A percentile compares a stretch with the other conserved stretches of the same genome.
These are phyloP conservation scores for Exophiala mesophila DNA, from an alignment of 2,329 filamentous ascomycete species.

Conservation along the genomic window DNA sequence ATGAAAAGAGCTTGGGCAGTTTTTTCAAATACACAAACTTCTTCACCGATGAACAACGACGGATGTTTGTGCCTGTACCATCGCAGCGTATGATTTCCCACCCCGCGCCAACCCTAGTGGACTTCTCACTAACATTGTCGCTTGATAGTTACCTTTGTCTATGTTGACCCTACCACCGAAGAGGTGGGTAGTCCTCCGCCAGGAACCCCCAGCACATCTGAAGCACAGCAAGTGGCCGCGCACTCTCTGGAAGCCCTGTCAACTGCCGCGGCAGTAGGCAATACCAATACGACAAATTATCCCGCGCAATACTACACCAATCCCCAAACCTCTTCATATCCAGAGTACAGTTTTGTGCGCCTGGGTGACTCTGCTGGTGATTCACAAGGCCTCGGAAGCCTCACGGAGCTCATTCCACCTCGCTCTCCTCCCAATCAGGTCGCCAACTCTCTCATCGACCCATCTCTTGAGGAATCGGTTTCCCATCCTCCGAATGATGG, in stretches of 20 bases:
- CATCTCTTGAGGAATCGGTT: conserved; percentile 18
- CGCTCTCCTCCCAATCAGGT: conserved; percentile 14
- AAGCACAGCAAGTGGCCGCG: conserved; percentile 19
- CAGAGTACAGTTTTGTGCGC: conserved; percentile 20
- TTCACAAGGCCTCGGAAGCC: conserved; percentile 4
- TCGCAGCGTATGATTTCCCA: conserved; percentile 9
- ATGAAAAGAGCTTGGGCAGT: conserved; percentile 9
- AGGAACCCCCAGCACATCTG: conserved; percentile 8
- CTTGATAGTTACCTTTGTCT: neutral
- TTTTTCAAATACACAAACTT: conserved; percentile 18
- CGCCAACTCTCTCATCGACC: conserved; percentile 20
- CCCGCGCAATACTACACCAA: conserved; percentile 19
- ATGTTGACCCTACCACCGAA: neutral
- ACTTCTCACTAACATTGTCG: conserved; percentile 23
- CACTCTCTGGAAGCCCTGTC: conserved; percentile 20
- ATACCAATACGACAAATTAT: conserved; percentile 16
- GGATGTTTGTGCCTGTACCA: conserved; percentile 20
- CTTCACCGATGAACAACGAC: conserved; percentile 14
- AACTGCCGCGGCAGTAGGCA: conserved; percentile 14
- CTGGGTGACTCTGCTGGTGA: conserved; percentile 1
- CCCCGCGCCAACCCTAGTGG: too few relatives aligned
- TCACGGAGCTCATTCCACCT: conserved; percentile 11
- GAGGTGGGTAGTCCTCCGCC: conserved; percentile 6
- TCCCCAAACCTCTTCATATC: conserved; percentile 10
- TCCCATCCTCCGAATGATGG: conserved; percentile 8